phyloP scores from a whole-genome alignment of 2,329 filamentous ascomycete genomes.

The Volutella citrinella region DNA sequence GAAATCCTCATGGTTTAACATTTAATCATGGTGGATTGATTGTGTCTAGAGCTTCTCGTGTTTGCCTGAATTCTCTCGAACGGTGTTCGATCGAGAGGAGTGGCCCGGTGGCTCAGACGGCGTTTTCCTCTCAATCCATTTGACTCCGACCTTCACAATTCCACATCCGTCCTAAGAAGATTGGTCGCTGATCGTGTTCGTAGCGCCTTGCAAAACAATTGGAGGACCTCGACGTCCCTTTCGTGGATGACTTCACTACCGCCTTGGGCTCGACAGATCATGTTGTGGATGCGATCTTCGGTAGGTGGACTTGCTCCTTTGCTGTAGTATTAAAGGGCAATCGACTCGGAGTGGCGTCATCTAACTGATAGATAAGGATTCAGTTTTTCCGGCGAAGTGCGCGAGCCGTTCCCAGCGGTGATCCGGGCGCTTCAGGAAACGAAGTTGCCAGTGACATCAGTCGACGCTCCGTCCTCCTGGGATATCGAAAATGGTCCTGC shows the following conservation, averaged over 20 bases:
- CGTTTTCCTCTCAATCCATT: conserved; percentile 4
- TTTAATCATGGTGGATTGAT: conserved; percentile 17
- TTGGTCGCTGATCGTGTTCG: conserved; percentile 29
- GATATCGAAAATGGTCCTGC: conserved; percentile 86
- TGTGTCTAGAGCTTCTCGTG: conserved; percentile 15
- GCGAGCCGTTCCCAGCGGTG: conserved; percentile 85
- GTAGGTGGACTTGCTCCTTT: conserved; percentile 41
- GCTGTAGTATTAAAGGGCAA: too few relatives aligned
- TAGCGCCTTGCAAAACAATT: conserved; percentile 83
- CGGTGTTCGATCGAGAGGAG: too few relatives aligned
- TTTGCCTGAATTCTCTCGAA: conserved; percentile 14
- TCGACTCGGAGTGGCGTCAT: too few relatives aligned
- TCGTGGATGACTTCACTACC: conserved; percentile 72
- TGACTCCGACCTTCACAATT: conserved; percentile 5
- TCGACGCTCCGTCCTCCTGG: conserved; percentile 95
- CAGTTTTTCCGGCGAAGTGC: conserved; percentile 85
- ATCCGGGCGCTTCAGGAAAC: conserved; percentile 75
- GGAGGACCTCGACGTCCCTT: conserved; percentile 76
- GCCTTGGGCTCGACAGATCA: conserved; percentile 71
- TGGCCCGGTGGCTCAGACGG: too few relatives aligned
- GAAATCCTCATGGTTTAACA: too few relatives aligned
- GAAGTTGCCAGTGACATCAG: conserved; percentile 74
- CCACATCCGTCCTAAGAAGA: conserved; percentile 5
- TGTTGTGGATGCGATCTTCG: conserved; percentile 90
- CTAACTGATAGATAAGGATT: too few relatives aligned